Evolutionary conservation across 768 basidiomycete species (phyloP).

Genomic region (Pluteus cervinus): DNA sequence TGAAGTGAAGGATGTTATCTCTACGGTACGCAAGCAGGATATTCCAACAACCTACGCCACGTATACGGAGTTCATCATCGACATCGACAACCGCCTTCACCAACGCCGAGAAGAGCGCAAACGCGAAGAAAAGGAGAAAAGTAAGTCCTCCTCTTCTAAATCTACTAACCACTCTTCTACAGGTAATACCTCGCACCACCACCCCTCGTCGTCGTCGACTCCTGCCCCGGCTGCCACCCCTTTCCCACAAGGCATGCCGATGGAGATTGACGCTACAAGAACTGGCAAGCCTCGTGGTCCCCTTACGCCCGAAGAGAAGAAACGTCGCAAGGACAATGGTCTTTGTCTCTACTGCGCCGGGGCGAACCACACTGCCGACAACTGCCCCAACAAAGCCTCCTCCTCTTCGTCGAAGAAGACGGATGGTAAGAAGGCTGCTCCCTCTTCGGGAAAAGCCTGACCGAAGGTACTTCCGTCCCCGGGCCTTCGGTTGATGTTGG

Average conservation of each 20-base stretch:
- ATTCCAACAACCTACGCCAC: slow-evolving; percentile 13
- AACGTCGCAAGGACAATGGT: slow-evolving; percentile 14
- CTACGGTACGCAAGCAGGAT: slow-evolving; percentile 10
- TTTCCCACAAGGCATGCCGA: slow-evolving; percentile 16
- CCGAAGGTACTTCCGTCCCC: slow-evolving; percentile 19
- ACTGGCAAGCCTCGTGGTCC: too few species aligned
- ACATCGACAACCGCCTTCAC: slow-evolving; percentile 20
- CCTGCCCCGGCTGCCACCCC: slow-evolving; percentile 1
- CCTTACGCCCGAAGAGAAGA: slow-evolving; percentile 20
- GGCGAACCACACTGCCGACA: slow-evolving; percentile 18
- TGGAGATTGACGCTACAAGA: slow-evolving; percentile 24
- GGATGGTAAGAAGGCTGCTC: slow-evolving; percentile 15
- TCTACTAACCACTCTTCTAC: slow-evolving; percentile 1
- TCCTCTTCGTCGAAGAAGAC: too few species aligned
- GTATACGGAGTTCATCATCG: slow-evolving; percentile 13
- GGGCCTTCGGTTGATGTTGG: slow-evolving; percentile 21
- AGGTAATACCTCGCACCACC: neutral
- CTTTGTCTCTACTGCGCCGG: slow-evolving; percentile 32
- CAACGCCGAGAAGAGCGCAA: slow-evolving; percentile 11
- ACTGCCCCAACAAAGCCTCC: slow-evolving; percentile 18
- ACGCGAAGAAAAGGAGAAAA: slow-evolving; percentile 8
- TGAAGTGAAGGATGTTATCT: slow-evolving; percentile 17
- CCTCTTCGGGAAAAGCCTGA: slow-evolving; percentile 23
- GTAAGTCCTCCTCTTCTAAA: neutral
- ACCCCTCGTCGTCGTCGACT: slow-evolving; percentile 3